These are phyloP conservation scores for Verticillium nubilum DNA, from an alignment of 2,329 filamentous ascomycete species.

Conservation along the genomic window DNA sequence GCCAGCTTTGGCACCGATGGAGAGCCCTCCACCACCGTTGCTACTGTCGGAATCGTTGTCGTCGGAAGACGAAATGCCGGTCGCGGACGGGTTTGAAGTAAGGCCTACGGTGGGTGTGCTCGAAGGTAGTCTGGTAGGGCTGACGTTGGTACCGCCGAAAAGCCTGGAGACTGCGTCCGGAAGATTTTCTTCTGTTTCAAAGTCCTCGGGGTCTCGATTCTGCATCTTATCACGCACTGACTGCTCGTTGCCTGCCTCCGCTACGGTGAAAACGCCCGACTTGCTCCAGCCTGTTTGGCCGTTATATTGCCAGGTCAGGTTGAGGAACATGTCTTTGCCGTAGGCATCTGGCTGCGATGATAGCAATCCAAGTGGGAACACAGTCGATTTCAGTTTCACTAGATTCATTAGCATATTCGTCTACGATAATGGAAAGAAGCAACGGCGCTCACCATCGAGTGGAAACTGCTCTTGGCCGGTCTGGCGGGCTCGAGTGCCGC, in stretches of 20 bases:
- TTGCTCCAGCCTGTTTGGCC: neutral
- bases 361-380: neutral
- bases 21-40: constrained; percentile 19
- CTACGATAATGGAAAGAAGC: neutral
- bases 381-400: neutral
- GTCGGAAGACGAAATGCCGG: neutral
- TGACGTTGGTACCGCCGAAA: neutral
- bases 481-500: neutral
- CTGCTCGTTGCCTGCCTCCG: neutral
- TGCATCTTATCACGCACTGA: neutral
- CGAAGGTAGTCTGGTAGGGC: neutral
- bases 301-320: neutral
- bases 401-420: neutral
- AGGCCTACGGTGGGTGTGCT: neutral
- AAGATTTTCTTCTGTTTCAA: neutral
- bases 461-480: no score
- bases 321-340: neutral
- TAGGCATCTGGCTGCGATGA: neutral
- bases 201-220: neutral
- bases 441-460: neutral
- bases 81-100: neutral
- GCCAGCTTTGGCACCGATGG: constrained; percentile 38
- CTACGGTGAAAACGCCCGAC: neutral
- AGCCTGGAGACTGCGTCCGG: neutral
- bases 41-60: neutral